Conservation (phyloP, 495 filamentous ascomycete species). For the Antarctomyces pellizariae region DNA sequence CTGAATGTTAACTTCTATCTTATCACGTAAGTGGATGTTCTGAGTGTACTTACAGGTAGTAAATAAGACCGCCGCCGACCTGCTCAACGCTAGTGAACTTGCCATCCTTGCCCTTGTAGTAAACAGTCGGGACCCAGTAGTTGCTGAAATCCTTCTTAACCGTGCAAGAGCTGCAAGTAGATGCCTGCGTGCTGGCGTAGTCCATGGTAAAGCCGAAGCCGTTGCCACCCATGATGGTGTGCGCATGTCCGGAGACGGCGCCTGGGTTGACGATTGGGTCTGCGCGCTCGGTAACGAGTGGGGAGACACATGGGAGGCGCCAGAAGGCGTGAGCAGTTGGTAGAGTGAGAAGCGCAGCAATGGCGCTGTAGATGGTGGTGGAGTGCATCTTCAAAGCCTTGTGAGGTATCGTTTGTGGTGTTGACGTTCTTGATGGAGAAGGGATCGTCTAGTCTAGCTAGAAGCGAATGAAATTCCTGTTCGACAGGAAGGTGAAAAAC, state of each 20-base stretch:
- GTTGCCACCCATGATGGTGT: constrained; percentile 45
- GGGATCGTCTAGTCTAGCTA: too few relatives aligned
- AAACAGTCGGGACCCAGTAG: constrained; percentile 51
- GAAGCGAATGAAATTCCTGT: too few relatives aligned
- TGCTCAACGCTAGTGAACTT: constrained; percentile 41
- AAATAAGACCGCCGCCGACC: constrained; percentile 32
- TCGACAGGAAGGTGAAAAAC: too few relatives aligned
- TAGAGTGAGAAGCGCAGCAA: constrained; percentile 2
- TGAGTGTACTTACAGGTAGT: constrained; percentile 30
- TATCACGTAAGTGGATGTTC: constrained; percentile 19
- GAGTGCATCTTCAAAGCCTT: too few relatives aligned
- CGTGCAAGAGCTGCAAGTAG: constrained; percentile 37
- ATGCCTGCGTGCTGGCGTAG: constrained; percentile 25
- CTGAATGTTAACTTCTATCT: constrained; percentile 15
- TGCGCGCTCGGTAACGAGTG: constrained; percentile 24
- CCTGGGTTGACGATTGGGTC: constrained; percentile 47
- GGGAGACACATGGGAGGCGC: constrained; percentile 7
- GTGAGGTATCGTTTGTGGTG: too few relatives aligned
- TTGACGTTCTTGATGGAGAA: too few relatives aligned
- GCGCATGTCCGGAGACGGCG: constrained; percentile 30
- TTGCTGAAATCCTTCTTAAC: constrained; percentile 41
- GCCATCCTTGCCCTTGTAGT: constrained; percentile 38
- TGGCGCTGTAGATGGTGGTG: background rate
- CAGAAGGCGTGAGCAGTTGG: constrained; percentile 5
- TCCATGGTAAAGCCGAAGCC: constrained; percentile 36